These are phyloP conservation scores for Conringia planisiliqua DNA, from an alignment of 345 rosid species.

Conservation along the genomic window DNA sequence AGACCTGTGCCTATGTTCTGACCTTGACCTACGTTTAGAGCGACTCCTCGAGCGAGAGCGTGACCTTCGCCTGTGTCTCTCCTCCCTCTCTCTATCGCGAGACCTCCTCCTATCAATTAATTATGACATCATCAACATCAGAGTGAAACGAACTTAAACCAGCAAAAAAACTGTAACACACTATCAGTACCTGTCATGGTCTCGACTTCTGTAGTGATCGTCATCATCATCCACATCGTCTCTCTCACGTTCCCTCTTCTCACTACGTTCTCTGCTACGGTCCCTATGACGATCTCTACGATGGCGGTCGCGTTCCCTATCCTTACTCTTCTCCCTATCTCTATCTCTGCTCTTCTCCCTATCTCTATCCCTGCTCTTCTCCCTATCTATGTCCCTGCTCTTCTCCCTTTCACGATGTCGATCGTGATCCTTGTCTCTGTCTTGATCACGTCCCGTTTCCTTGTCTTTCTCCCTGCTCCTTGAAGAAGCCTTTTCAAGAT, in stretches of 20 bases:
- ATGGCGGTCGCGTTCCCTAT: conserved; percentile 43
- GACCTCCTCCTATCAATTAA: conserved; percentile 51
- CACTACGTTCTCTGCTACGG: conserved; percentile 62
- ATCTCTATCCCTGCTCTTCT: too few species aligned
- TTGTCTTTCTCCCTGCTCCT: neutral
- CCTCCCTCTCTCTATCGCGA: conserved; percentile 72
- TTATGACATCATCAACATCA: conserved; percentile 9
- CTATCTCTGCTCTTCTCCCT: conserved; percentile 19
- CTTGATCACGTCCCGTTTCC: conserved; percentile 37
- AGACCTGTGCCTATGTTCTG: conserved; percentile 40
- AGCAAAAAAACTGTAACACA: neutral
- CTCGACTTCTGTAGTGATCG: conserved; percentile 49
- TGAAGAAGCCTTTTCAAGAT: too few species aligned
- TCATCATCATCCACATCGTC: conserved; percentile 70
- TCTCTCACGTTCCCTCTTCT: conserved; percentile 66
- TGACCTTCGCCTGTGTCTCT: conserved; percentile 52
- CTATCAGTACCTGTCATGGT: conserved; percentile 58
- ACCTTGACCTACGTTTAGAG: conserved; percentile 77
- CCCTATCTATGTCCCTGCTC: conserved; percentile 14
- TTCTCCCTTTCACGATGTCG: conserved; percentile 20
- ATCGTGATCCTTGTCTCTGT: conserved; percentile 34
- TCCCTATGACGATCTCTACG: conserved; percentile 56
- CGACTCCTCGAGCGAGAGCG: conserved; percentile 59
- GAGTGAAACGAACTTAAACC: neutral
- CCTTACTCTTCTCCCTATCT: conserved; percentile 34